phyloP scores from a whole-genome alignment of 2,329 filamentous ascomycete genomes.

The Penicillium sp. region DNA sequence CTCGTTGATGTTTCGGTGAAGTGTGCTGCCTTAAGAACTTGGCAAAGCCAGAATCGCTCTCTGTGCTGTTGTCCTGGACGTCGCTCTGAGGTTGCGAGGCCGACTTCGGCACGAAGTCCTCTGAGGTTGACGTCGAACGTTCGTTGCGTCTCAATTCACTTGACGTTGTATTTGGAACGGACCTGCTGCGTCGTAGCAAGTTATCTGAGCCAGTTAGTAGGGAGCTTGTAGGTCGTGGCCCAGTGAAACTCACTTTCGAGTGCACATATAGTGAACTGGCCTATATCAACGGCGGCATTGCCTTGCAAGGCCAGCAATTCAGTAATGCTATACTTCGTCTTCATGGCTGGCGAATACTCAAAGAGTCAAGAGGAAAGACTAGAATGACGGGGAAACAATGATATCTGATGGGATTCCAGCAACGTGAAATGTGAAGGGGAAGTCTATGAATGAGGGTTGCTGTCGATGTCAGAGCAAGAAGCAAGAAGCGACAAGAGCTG shows the following conservation, averaged over 20 bases:
- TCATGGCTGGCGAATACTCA: slow-evolving; percentile 4
- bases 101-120: slow-evolving; percentile 20
- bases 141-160: slow-evolving; percentile 1
- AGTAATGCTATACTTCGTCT: slow-evolving; percentile 35
- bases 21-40: slow-evolving; percentile 45
- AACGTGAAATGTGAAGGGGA: background rate
- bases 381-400: slow-evolving; percentile 4
- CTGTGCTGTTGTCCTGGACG: slow-evolving; percentile 27
- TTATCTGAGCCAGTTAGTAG: slow-evolving; percentile 18
- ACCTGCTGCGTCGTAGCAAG: slow-evolving; percentile 20
- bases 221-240: background rate
- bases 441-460: background rate
- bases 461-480: background rate
- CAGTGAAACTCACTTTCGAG: slow-evolving; percentile 26
- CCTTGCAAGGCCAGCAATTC: slow-evolving; percentile 34
- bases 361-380: slow-evolving; percentile 5
- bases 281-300: slow-evolving; percentile 23
- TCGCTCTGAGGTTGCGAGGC: slow-evolving; percentile 31
- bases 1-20: slow-evolving; percentile 47
- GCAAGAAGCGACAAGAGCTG: background rate
- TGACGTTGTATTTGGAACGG: slow-evolving; percentile 17
- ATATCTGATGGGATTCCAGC: background rate
- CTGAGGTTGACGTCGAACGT: slow-evolving; percentile 12
- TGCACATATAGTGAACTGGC: slow-evolving; percentile 25
- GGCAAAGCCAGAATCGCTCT: slow-evolving; percentile 42